Evolutionary conservation across 23 red algal species (phyloP).

Genomic region (Agarophyton chilense): DNA sequence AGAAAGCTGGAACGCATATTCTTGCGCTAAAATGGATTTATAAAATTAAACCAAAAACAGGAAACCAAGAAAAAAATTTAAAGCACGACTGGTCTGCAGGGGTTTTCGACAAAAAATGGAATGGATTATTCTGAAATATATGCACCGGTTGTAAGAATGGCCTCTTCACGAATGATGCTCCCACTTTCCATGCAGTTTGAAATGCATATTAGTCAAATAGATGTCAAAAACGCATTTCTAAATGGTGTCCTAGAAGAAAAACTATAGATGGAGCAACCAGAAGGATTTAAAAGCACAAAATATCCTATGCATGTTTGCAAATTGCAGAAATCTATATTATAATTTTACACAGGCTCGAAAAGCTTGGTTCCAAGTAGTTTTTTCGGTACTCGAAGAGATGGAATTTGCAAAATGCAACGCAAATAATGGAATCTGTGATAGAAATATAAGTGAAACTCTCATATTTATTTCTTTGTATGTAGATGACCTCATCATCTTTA

Average conservation of each 20-base stretch:
- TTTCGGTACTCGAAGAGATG: too few species aligned
- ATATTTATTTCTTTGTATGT: not conserved
- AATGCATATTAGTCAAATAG: too few species aligned
- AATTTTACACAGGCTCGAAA: too few species aligned
- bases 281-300: too few species aligned
- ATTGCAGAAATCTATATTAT: too few species aligned
- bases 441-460: not conserved
- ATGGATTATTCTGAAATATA: too few species aligned
- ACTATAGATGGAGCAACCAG: too few species aligned
- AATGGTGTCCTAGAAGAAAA: too few species aligned
- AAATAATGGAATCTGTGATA: not conserved
- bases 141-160: not conserved
- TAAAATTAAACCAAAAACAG: not conserved
- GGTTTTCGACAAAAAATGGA: not conserved
- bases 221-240: too few species aligned
- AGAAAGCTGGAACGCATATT: not conserved
- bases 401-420: too few species aligned
- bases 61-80: not conserved
- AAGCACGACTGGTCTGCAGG: conserved; percentile 8
- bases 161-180: not conserved
- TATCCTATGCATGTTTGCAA: too few species aligned
- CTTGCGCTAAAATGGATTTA: not conserved
- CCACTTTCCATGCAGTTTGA: not conserved
- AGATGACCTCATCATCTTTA: not conserved
- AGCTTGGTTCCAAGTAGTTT: too few species aligned